These are phyloP conservation scores for Sporothrix protearum DNA, from an alignment of 2,329 filamentous ascomycete genomes.

Conservation along the genomic window DNA sequence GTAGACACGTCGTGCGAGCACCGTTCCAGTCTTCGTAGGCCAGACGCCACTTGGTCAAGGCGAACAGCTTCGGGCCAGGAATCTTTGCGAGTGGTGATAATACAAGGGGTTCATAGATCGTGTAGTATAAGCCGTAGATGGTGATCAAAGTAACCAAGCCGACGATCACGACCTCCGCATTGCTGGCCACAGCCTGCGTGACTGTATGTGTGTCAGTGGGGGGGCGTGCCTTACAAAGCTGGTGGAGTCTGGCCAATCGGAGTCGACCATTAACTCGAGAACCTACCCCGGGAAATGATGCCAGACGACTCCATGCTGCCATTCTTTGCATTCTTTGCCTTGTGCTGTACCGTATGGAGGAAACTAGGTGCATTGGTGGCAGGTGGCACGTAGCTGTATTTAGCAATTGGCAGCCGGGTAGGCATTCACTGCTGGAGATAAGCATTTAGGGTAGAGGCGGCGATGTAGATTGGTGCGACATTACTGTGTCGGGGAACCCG, in stretches of 20 bases:
- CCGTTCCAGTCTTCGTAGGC: conserved; percentile 45
- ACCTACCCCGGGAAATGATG: conserved; percentile 8
- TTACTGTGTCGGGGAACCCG: neutral
- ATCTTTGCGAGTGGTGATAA: conserved; percentile 27
- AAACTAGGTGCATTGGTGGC: neutral
- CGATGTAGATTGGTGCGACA: neutral
- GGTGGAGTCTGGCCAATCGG: neutral
- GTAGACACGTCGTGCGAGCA: conserved; percentile 41
- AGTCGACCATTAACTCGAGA: neutral
- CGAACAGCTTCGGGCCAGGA: conserved; percentile 41
- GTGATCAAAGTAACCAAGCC: neutral
- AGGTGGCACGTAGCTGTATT: neutral
- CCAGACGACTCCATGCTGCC: neutral
- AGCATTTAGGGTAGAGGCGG: neutral
- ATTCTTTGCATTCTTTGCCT: neutral
- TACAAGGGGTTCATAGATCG: conserved; percentile 12
- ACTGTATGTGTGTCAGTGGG: neutral
- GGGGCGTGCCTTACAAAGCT: neutral
- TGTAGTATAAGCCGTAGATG: neutral
- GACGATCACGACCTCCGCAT: neutral
- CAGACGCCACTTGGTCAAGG: conserved; percentile 44
- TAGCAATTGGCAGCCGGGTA: neutral
- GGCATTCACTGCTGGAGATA: neutral
- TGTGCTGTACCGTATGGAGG: neutral
- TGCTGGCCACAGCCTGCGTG: neutral